A percentile compares a stretch with the other conserved stretches of the same genome.
These are phyloP conservation scores for Aspergillus aculeatus DNA, from an alignment of 2,329 filamentous ascomycete genomes.

Conservation along the genomic window DNA sequence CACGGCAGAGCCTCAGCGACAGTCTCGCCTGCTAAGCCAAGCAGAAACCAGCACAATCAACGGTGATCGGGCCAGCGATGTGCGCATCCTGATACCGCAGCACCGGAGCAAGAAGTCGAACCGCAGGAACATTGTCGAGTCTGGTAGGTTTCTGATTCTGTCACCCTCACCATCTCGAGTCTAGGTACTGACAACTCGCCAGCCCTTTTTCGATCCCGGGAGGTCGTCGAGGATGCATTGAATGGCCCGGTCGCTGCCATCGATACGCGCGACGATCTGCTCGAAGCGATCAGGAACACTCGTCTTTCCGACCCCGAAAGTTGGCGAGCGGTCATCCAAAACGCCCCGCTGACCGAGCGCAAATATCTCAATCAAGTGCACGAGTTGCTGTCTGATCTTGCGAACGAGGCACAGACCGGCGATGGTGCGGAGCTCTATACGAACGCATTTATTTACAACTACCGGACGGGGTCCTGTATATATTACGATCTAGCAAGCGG, in stretches of 20 bases:
- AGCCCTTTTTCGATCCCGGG: slow-evolving; percentile 56
- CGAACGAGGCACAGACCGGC: slow-evolving; percentile 43
- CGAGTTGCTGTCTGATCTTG: slow-evolving; percentile 67
- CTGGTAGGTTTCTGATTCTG: slow-evolving; percentile 57
- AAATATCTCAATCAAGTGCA: slow-evolving; percentile 82
- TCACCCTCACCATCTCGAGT: not conserved
- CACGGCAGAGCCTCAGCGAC: slow-evolving; percentile 43
- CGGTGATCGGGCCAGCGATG: slow-evolving; percentile 63
- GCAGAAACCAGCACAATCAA: slow-evolving; percentile 35
- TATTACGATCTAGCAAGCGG: slow-evolving; percentile 71
- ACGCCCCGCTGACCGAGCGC: slow-evolving; percentile 71
- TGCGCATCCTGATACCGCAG: slow-evolving; percentile 78
- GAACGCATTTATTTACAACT: slow-evolving; percentile 89
- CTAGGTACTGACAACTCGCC: slow-evolving; percentile 17
- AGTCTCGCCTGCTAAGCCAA: slow-evolving; percentile 42
- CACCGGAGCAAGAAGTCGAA: slow-evolving; percentile 91
- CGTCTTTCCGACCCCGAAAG: slow-evolving; percentile 75
- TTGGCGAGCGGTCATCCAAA: slow-evolving; percentile 79
- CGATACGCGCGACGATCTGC: slow-evolving; percentile 79
- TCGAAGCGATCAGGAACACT: slow-evolving; percentile 73
- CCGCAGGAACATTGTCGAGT: slow-evolving; percentile 79
- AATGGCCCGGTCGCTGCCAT: slow-evolving; percentile 81
- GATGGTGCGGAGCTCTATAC: slow-evolving; percentile 56
- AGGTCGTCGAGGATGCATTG: slow-evolving; percentile 68
- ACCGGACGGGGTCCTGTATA: slow-evolving; percentile 76